Base-by-base conservation (phyloP, 1,284 basidiomycete genomes). In the Neolentinus lepideus region DNA sequence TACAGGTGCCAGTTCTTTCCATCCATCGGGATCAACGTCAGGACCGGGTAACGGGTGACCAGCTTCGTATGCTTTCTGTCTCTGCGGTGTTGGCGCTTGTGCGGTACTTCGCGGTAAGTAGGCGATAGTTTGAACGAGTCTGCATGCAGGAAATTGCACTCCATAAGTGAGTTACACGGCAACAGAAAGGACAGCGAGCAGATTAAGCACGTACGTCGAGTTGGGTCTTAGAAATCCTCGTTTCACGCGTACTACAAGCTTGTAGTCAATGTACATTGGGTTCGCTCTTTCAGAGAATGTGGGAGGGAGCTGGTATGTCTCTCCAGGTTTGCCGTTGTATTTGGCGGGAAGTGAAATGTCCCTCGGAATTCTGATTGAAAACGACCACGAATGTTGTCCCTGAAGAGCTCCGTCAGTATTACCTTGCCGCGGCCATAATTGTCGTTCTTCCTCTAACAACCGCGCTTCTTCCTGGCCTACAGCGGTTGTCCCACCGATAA, bases 201-300 rank as follows among this genome's bases (percentile, higher is more conserved):
- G 26, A 14, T 16, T 14, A 25, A n/a, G 21, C 54, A 59, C 66
- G 31, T 57, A 71, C 71, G 62, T 67, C 54, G 67, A 66, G 55
- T 71, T 66, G 21, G 69, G 65, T 56, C 63, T 65, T 51, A 72
- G 63, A 1, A 63, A 53, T 9, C 67, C 63, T 29, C 69, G 63
- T 24, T 63, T 64, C n/a, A 74, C 64, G 6, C 68, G 71, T 21
- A 69, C 68, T 9, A 66, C 57, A 19, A 74, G 54, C 60, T 69
- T 70, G 61, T 75, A 75, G 56, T 74, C 71, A 52, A 75, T 64
- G 48, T 75, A 74, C 10, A 64, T 67, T 2, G 71, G 64, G 33
- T 69, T 70, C 1, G 70, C 71, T 14, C 70, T 64, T 59, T 74
- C 72, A 21, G 68, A 66, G 59, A 73, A 73, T 12, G 64, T 72